Evolutionary conservation across 139 green algal genomes (phyloP).

Genomic region (Bryopsis sp.): DNA sequence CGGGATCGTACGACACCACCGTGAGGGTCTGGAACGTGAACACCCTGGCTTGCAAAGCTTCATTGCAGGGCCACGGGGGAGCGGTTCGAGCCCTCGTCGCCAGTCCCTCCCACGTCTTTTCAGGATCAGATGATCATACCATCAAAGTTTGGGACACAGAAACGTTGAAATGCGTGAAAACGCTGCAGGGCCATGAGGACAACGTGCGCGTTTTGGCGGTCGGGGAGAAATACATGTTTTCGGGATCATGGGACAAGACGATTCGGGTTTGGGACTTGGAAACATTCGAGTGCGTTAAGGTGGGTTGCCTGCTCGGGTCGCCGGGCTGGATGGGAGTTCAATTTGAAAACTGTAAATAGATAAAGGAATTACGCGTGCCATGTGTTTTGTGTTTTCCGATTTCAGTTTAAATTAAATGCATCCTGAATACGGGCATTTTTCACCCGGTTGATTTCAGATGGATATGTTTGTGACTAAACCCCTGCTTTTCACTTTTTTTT

Average conservation of each 20-base stretch:
- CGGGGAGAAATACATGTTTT: conserved; percentile 65
- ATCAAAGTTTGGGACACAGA: conserved; percentile 80
- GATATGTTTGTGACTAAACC: too few species aligned
- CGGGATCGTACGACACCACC: conserved; percentile 80
- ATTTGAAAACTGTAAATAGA: too few species aligned
- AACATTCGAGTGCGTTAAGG: conserved; percentile 57
- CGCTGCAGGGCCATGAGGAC: conserved; percentile 81
- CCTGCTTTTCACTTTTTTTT: too few species aligned
- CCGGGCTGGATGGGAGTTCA: too few species aligned
- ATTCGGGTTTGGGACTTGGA: conserved; percentile 77
- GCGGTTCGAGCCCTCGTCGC: conserved; percentile 77
- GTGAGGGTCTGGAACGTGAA: conserved; percentile 76
- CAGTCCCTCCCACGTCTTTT: conserved; percentile 61
- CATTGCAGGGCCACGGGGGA: conserved; percentile 58
- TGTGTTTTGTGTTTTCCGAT: too few species aligned
- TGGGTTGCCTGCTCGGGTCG: neutral
- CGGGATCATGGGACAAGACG: conserved; percentile 87
- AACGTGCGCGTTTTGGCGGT: conserved; percentile 87
- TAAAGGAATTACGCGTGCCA: too few species aligned
- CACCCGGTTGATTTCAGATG: too few species aligned
- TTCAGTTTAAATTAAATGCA: too few species aligned
- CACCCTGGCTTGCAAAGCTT: conserved; percentile 47
- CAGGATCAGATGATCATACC: conserved; percentile 78
- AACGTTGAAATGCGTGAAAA: conserved; percentile 70
- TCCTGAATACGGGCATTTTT: too few species aligned